These are phyloP conservation scores for Suillus bovinus DNA, from an alignment of 768 basidiomycete genomes.

Conservation along the genomic window DNA sequence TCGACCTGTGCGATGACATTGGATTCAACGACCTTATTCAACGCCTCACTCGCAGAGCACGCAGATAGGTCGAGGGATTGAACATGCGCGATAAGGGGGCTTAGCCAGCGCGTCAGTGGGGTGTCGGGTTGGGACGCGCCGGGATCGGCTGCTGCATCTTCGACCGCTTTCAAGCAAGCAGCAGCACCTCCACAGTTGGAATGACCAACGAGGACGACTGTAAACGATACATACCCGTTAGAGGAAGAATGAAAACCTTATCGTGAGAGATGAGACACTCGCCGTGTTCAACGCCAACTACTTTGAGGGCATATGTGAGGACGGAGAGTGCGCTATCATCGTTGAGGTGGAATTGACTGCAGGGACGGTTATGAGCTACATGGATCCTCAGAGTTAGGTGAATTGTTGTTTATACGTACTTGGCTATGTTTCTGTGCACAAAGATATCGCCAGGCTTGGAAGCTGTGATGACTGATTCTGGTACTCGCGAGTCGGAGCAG, in stretches of 20 bases:
- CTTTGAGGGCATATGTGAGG: constrained; percentile 69
- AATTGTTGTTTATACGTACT: constrained; percentile 47
- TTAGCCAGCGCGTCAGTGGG: constrained; percentile 70
- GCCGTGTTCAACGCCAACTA: constrained; percentile 79
- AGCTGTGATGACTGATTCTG: constrained; percentile 74
- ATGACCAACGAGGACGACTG: constrained; percentile 84
- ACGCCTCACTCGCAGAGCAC: constrained; percentile 36
- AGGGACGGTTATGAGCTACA: background rate
- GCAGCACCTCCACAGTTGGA: constrained; percentile 78
- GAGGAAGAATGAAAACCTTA: constrained; percentile 29
- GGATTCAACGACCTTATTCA: constrained; percentile 53
- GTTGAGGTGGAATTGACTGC: constrained; percentile 69
- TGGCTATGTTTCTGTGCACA: constrained; percentile 87
- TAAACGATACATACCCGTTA: constrained; percentile 3
- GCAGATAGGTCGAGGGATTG: constrained; percentile 44
- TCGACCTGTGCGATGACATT: constrained; percentile 60
- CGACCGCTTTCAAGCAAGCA: constrained; percentile 51
- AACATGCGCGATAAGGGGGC: constrained; percentile 57
- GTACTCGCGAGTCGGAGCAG: constrained; percentile 86
- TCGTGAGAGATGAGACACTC: constrained; percentile 37
- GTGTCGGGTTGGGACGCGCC: constrained; percentile 35
- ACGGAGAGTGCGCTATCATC: constrained; percentile 76
- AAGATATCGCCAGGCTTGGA: constrained; percentile 85
- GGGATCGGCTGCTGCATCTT: constrained; percentile 28
- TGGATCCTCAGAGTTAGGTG: background rate